Conservation (phyloP, 768 basidiomycete genomes). For the Phaeotremella skinneri region DNA sequence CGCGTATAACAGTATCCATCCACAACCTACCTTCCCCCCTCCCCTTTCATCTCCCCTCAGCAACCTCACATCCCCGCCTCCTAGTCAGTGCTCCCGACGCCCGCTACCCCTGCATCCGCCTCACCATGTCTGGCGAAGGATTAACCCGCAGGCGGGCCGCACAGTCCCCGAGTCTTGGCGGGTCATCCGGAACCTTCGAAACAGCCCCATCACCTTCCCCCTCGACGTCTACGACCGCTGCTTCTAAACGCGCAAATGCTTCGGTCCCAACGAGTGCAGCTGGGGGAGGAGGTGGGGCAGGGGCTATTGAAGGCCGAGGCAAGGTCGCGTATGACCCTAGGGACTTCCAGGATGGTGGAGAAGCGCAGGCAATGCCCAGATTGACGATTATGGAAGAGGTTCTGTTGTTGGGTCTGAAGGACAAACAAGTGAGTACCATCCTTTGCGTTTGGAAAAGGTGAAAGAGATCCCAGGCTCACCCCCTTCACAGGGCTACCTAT, state of each 20-base stretch:
- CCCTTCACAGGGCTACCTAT: conserved; percentile 79
- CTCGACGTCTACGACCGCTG: conserved; percentile 20
- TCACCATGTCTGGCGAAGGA: conserved; percentile 47
- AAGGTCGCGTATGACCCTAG: conserved; percentile 92
- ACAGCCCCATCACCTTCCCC: conserved; percentile 18
- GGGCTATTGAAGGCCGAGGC: conserved; percentile 76
- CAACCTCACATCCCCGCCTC: neutral
- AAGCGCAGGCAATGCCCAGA: conserved; percentile 67
- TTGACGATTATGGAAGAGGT: conserved; percentile 98
- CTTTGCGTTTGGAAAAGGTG: neutral
- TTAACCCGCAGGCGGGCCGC: conserved; percentile 48
- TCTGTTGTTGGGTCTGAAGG: conserved; percentile 86
- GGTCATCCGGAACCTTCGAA: conserved; percentile 20
- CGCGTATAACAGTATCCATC: neutral
- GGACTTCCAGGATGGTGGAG: conserved; percentile 62
- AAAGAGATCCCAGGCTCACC: too few species aligned
- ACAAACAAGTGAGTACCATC: conserved; percentile 70
- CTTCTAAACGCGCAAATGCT: conserved; percentile 17
- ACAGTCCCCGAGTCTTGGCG: conserved; percentile 32
- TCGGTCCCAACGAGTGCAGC: conserved; percentile 56
- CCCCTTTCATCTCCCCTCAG: neutral
- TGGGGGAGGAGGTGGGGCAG: conserved; percentile 37
- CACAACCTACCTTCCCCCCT: neutral
- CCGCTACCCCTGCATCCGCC: neutral
- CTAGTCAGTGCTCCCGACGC: neutral